phyloP scores from a whole-genome alignment of 2,329 filamentous ascomycete genomes.

The Dendrostoma leiphaemia region DNA sequence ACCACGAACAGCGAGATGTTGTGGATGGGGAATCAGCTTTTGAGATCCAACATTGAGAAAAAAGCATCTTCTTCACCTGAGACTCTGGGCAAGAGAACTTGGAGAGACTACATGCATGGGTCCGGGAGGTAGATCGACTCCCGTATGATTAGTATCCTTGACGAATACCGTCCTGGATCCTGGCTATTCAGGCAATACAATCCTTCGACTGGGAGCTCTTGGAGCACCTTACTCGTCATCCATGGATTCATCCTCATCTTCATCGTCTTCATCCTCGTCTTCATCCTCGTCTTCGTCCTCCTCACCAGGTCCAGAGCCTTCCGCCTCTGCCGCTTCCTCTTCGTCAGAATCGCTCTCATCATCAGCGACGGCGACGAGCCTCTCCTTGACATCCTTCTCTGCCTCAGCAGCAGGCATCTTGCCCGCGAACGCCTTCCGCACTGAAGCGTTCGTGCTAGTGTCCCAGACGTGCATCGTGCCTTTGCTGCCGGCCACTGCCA shows the following conservation, averaged over 20 bases:
- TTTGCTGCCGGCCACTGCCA: slow-evolving; percentile 93
- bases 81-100: neutral
- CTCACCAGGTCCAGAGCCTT: slow-evolving; percentile 32
- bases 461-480: slow-evolving; percentile 94
- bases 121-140: neutral
- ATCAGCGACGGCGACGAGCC: slow-evolving; percentile 70
- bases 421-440: slow-evolving; percentile 79
- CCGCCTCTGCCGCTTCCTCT: slow-evolving; percentile 51
- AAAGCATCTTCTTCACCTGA: neutral
- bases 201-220: neutral
- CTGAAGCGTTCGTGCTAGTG: slow-evolving; percentile 85
- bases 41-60: slow-evolving; percentile 42
- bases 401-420: slow-evolving; percentile 57
- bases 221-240: slow-evolving; percentile 48
- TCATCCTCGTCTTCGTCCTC: slow-evolving; percentile 54
- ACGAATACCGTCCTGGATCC: neutral
- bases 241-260: slow-evolving; percentile 49
- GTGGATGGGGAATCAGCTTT: slow-evolving; percentile 70
- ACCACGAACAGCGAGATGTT: slow-evolving; percentile 63
- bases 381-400: slow-evolving; percentile 67
- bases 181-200: too few species aligned
- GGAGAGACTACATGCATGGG: neutral
- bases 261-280: slow-evolving; percentile 33
- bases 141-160: neutral
- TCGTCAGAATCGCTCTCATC: slow-evolving; percentile 67